These are phyloP conservation scores for Penicillium sclerotiorum DNA, from an alignment of 2,329 filamentous ascomycete species.

Conservation along the genomic window DNA sequence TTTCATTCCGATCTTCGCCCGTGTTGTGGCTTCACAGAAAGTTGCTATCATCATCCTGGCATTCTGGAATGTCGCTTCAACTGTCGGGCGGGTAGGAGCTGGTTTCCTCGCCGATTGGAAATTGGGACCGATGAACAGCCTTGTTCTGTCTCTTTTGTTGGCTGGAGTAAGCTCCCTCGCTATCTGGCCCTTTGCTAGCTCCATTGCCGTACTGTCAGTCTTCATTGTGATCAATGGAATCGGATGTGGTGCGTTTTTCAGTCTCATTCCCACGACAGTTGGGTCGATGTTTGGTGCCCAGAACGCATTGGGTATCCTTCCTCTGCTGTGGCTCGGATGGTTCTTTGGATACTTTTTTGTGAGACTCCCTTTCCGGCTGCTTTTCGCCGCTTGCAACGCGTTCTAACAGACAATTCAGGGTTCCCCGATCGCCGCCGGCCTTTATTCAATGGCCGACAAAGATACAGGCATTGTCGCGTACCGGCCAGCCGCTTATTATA, in stretches of 20 bases:
- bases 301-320: constrained; percentile 11
- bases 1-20: constrained; percentile 12
- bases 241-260: constrained; percentile 15
- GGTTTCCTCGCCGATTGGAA: constrained; percentile 6
- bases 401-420: constrained; percentile 5
- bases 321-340: constrained; percentile 12
- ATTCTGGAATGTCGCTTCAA: constrained; percentile 13
- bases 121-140: constrained; percentile 10
- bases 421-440: constrained; percentile 9
- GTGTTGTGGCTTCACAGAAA: constrained; percentile 6
- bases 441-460: constrained; percentile 11
- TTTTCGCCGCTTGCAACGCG: neutral
- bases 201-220: constrained; percentile 9
- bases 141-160: constrained; percentile 8
- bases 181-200: constrained; percentile 12
- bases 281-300: constrained; percentile 12
- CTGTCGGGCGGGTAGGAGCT: constrained; percentile 6
- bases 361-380: neutral
- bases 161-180: constrained; percentile 8
- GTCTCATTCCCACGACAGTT: constrained; percentile 9
- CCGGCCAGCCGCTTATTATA: constrained; percentile 13
- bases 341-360: constrained; percentile 16
- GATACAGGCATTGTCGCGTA: constrained; percentile 8
- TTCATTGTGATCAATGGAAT: constrained; percentile 11
- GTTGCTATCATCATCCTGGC: constrained; percentile 14